Base-by-base conservation (phyloP, 306 rosid genomes). In the Rosa multiflora region DNA sequence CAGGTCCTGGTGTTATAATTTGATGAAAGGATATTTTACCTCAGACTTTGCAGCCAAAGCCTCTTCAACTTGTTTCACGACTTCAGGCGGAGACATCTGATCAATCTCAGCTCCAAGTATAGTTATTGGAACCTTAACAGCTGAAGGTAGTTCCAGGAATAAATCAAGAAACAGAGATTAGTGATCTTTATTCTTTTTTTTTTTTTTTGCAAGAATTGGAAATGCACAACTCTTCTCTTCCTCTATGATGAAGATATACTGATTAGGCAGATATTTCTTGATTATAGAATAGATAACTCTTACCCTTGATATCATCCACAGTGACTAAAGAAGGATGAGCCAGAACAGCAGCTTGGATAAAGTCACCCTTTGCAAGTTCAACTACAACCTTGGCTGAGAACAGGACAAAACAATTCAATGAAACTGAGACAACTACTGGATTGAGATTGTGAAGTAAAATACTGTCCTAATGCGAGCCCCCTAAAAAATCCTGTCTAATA, bases 281-380 rank as follows among this genome's bases (percentile, higher is more conserved):
- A 35, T 52, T 37, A 68, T 23, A 55, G 51, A 29, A 29, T 29
- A 29, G 32, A 29, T 29, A 67, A 7, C 78, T 35, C 84, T 77
- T 87, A 93, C 97, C 88, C 61, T 86, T 87, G 56, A 89, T 79
- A 79, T 93, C 98, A 20, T 91, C 97, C 70, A 89, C 15, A 46
- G 77, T 70, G 64, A 79, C 77, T 13, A 58, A 29, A 17, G 82
- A 76, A 14, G 94, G 90, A 86, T 88, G 90, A 35, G 86, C 73
- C 66, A 88, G 7, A 78, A 83, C 86, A 53, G 83, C 89, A 6
- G 82, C 87, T 72, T 88, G 82, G 74, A 88, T 83, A 49, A 81
- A 78, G 55, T 55, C 47, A 43, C 74, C 79, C 78, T 40, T 76
- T 64, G 87, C 81, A 52, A 90, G 77, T 67, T 87, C 85, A 11